Conservation (phyloP, 2,329 filamentous ascomycete species). For the Alternaria metachromatica region DNA sequence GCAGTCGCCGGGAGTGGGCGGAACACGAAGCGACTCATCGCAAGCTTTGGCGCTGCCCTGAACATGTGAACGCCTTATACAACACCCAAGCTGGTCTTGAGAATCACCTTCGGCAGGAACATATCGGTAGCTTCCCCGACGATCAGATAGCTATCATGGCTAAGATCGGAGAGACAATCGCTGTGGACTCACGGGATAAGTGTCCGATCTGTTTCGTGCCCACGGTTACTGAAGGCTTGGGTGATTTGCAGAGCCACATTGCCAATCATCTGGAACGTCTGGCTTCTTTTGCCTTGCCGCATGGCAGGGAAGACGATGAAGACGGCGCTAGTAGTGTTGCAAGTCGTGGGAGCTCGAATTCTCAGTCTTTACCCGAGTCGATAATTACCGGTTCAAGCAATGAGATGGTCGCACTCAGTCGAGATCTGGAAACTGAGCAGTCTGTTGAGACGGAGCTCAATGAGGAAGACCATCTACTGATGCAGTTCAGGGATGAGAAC, state of each 20-base stretch:
- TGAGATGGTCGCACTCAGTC: neutral
- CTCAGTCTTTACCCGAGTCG: slow-evolving; percentile 27
- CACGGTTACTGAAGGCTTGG: slow-evolving; percentile 29
- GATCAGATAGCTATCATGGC: slow-evolving; percentile 37
- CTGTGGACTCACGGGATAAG: slow-evolving; percentile 34
- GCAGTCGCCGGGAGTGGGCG: slow-evolving; percentile 47
- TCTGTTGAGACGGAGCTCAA: neutral
- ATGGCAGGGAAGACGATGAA: slow-evolving; percentile 33
- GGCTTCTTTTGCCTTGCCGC: slow-evolving; percentile 44
- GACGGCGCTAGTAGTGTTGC: slow-evolving; percentile 42
- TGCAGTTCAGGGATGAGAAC: neutral
- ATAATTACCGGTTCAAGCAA: slow-evolving; percentile 19
- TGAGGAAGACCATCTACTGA: neutral
- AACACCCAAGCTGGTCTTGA: slow-evolving; percentile 30
- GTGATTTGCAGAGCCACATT: slow-evolving; percentile 42
- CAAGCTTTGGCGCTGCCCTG: slow-evolving; percentile 47
- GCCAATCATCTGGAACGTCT: slow-evolving; percentile 48
- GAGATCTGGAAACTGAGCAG: neutral
- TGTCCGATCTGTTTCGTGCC: slow-evolving; percentile 44
- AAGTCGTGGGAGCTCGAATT: slow-evolving; percentile 33
- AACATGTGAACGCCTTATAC: slow-evolving; percentile 41
- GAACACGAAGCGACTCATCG: slow-evolving; percentile 48
- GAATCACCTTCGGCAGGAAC: slow-evolving; percentile 39
- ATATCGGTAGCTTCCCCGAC: slow-evolving; percentile 39
- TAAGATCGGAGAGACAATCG: slow-evolving; percentile 43